Base-by-base conservation (phyloP, 345 rosid genomes). In the Eucalyptus albens region DNA sequence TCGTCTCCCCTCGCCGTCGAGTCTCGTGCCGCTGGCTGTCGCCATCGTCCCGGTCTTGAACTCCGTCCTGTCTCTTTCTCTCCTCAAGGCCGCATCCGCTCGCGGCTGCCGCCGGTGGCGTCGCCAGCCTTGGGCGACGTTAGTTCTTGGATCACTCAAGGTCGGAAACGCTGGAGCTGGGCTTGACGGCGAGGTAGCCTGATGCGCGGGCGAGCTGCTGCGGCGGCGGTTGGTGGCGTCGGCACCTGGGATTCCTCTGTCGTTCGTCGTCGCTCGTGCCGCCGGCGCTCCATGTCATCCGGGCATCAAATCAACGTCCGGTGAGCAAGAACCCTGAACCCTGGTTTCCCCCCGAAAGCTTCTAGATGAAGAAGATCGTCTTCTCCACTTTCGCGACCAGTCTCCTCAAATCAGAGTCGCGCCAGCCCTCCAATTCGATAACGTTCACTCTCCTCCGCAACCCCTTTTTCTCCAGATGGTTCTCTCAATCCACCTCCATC, bases 401-500 rank as follows among this genome's bases (percentile, higher is more conserved):
- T 77, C 24, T 77, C 15, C 27, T 77, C 47, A 77, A 37, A 40
- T 77, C 83, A 77, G 83, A 77, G 15, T 77, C 83, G 47, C 83
- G 83, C 83, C 24, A 40, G 83, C 83, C 83, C 15, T 77, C 47
- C 83, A 40, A 77, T 37, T 37, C 45, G 83, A 40, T 40, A 77
- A 9, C 47, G 13, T 77, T 40, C 83, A 40, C 83, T 22, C 47
- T 77, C 83, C 47, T 40, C 83, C 83, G 2, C 83, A 77, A 12
- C 47, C 24, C 83, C 47, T 11, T 77, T 21, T 88, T 50, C 86
- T 27, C 89, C 8, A 94, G 87, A 91, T 81, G 82, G 89, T 91
- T 93, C 87, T 98, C 99, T 15, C 95, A 96, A 37, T 97, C 97
- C 86, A 97, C 99, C 90, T 91, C 97, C 86, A 95, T 98, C 50